Percentiles rank a stretch among this genome's conserved stretches.
phyloP scores from a whole-genome alignment of 345 rosid species.

The Acer yangbiense region DNA sequence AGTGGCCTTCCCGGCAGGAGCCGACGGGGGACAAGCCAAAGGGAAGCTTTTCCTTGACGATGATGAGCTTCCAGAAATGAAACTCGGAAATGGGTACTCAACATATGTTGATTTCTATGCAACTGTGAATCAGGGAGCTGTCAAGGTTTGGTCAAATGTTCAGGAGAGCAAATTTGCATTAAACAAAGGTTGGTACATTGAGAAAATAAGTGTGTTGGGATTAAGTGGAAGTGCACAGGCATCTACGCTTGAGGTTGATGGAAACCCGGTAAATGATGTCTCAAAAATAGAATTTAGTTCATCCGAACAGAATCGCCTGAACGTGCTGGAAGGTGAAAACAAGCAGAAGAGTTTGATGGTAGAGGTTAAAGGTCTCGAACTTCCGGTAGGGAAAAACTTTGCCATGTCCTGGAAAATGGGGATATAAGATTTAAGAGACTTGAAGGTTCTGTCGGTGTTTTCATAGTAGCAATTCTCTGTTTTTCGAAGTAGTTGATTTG shows the following conservation, averaged over 20 bases:
- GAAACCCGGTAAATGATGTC: slow-evolving; percentile 24
- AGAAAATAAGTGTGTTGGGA: slow-evolving; percentile 72
- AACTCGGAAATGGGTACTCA: slow-evolving; percentile 69
- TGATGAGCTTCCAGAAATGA: slow-evolving; percentile 94
- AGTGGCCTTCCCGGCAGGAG: slow-evolving; percentile 75
- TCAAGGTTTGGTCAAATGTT: slow-evolving; percentile 85
- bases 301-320: slow-evolving; percentile 45
- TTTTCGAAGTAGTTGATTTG: background rate
- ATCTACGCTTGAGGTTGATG: slow-evolving; percentile 53
- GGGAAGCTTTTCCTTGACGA: slow-evolving; percentile 76
- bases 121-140: slow-evolving; percentile 51
- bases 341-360: slow-evolving; percentile 56
- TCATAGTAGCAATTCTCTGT: background rate
- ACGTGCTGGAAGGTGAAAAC: slow-evolving; percentile 36
- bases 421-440: background rate
- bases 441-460: background rate
- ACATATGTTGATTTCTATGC: slow-evolving; percentile 68
- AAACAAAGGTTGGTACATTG: slow-evolving; percentile 70
- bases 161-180: slow-evolving; percentile 74
- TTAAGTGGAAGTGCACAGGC: slow-evolving; percentile 46
- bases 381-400: slow-evolving; percentile 75
- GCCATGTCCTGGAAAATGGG: slow-evolving; percentile 71
- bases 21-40: slow-evolving; percentile 60
- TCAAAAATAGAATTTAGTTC: slow-evolving; percentile 39
- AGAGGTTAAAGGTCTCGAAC: slow-evolving; percentile 53